A percentile compares a stretch with the other conserved stretches of the same genome.
Evolutionary conservation across 2,329 filamentous ascomycete species (phyloP).

Genomic region (Penicillium frequentans): DNA sequence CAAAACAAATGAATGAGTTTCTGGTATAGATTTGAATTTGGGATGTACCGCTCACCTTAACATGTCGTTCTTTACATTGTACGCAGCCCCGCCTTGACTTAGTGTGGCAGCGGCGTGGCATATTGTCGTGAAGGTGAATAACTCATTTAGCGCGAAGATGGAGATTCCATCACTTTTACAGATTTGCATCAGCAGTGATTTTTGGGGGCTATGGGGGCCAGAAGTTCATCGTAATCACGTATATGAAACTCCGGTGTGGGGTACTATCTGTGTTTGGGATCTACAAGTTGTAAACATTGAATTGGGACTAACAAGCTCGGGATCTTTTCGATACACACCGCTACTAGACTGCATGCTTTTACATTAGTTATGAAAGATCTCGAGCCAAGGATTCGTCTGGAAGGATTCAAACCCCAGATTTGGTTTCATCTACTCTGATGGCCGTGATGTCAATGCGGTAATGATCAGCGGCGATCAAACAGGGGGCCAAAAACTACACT

Average conservation of each 20-base stretch:
- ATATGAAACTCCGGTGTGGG: not conserved
- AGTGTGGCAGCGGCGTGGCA: conserved; percentile 14
- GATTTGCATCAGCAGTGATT: not conserved
- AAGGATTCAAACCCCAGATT: not conserved
- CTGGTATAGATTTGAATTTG: not conserved
- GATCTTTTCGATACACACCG: not conserved
- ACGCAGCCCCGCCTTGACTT: conserved; percentile 12
- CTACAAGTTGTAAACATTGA: not conserved
- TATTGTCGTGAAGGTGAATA: not conserved
- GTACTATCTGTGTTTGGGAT: not conserved
- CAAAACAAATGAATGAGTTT: not conserved
- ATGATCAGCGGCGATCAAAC: not conserved
- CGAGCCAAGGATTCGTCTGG: not conserved
- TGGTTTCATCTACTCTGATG: not conserved
- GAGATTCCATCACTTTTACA: not conserved
- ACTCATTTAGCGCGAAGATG: not conserved
- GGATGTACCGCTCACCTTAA: conserved; percentile 6
- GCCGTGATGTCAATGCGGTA: not conserved
- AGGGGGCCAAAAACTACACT: not conserved
- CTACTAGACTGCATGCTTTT: not conserved
- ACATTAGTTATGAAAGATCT: not conserved
- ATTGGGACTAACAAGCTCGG: too few relatives aligned
- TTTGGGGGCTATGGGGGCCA: not conserved
- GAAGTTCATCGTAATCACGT: not conserved
- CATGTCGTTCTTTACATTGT: conserved; percentile 12